These are phyloP conservation scores for Elaeis guineensis DNA, from an alignment of 176 grass and related monocot species.

Conservation along the genomic window DNA sequence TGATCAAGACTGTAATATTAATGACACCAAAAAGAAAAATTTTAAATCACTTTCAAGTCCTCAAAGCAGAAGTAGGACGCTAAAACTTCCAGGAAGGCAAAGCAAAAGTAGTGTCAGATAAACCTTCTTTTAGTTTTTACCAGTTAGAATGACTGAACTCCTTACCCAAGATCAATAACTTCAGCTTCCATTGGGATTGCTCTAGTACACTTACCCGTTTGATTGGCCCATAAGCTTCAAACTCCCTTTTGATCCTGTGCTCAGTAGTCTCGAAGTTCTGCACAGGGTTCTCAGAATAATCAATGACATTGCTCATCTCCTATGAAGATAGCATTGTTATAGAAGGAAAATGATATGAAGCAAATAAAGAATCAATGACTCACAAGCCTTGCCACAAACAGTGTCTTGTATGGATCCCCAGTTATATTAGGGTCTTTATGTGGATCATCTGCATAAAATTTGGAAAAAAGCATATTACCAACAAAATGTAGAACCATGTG, in stretches of 20 bases:
- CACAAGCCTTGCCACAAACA: constrained; percentile 63
- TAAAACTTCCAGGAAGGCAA: too few species aligned
- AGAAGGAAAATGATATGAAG: background rate
- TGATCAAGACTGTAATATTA: too few species aligned
- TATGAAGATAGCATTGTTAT: too few species aligned
- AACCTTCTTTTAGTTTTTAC: constrained; percentile 1
- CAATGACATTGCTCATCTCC: too few species aligned
- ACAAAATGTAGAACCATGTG: too few species aligned
- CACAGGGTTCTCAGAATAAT: background rate
- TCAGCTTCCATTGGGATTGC: constrained; percentile 37
- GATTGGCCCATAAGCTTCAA: constrained; percentile 82
- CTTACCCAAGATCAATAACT: constrained; percentile 55
- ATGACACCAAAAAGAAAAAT: too few species aligned
- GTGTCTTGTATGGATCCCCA: constrained; percentile 75
- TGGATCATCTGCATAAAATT: constrained; percentile 48
- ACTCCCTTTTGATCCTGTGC: constrained; percentile 59
- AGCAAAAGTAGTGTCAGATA: too few species aligned
- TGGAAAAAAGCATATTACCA: too few species aligned
- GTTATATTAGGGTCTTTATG: constrained; percentile 56
- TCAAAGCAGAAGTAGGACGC: too few species aligned
- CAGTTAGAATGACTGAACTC: constrained; percentile 24
- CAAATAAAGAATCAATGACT: constrained; percentile 12
- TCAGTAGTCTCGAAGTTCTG: constrained; percentile 68
- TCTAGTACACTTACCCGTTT: constrained; percentile 68
- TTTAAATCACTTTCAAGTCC: too few species aligned